Conservation (phyloP, 768 basidiomycete genomes). For the Candolleomyces aberdarensis region DNA sequence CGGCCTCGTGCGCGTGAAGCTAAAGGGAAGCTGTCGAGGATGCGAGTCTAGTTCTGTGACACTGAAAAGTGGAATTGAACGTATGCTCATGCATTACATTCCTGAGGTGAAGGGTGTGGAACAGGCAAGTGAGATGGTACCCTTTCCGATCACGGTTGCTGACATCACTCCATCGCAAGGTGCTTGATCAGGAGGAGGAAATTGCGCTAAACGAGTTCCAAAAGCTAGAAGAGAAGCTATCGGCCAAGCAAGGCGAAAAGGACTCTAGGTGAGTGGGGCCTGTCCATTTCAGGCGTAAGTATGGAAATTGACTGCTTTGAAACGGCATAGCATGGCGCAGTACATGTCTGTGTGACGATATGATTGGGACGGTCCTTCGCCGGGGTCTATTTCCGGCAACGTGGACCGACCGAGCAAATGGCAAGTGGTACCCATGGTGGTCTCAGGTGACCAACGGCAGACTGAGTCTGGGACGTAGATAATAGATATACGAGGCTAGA, state of each 20-base stretch:
- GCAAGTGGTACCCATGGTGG: background rate
- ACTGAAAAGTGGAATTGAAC: conserved; percentile 93
- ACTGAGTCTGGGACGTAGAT: background rate
- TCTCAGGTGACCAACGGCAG: background rate
- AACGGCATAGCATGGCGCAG: conserved; percentile 59
- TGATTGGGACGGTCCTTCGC: background rate
- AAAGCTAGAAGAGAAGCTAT: conserved; percentile 77
- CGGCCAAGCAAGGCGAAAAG: conserved; percentile 39
- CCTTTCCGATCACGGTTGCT: background rate
- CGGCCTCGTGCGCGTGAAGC: conserved; percentile 79
- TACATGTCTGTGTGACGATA: conserved; percentile 69
- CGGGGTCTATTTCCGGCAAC: background rate
- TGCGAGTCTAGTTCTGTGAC: conserved; percentile 94
- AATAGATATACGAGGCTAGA: background rate
- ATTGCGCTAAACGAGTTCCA: conserved; percentile 86
- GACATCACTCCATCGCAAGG: conserved; percentile 37
- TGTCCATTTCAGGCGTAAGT: background rate
- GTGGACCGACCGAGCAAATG: background rate
- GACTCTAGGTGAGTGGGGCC: conserved; percentile 40
- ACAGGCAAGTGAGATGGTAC: conserved; percentile 51
- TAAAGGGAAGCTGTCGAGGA: conserved; percentile 97
- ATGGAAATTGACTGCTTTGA: conserved; percentile 6
- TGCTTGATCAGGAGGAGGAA: conserved; percentile 86
- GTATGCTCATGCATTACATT: conserved; percentile 99
- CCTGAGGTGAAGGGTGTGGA: conserved; percentile 92